Base-by-base conservation (phyloP, 768 basidiomycete species). In the Mycena vulgaris region DNA sequence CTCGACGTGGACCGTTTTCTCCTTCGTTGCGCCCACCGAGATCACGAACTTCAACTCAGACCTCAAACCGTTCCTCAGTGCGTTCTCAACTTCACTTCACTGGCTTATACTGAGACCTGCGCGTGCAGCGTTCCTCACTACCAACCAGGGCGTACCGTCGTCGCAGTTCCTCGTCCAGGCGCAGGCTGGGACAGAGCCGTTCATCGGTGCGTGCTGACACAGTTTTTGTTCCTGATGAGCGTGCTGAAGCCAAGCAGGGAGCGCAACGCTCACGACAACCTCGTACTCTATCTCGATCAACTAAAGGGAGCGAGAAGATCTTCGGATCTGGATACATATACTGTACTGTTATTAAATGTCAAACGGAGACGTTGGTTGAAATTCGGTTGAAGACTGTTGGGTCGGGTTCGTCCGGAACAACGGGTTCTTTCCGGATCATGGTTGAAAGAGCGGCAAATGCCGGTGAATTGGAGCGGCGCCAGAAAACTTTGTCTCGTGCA, bases 161-260 rank as follows among this genome's bases (percentile, higher is more conserved):
- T 78, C 73, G 33, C 77, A 81, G 37, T 80, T 77, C 72, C 66
- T 82, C 25, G 81, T 82, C 9, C 81, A 82, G 64, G 79, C 80
- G 2, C 81, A 82, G 63, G 77, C 79, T 27, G 81, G 81, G 51
- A 81, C 81, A 1, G 81, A 82, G 66, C 79, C 80, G 13, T 82
- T 82, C 63, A 66, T 78, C 56, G 79, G 80, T 80, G 21, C 59
- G 74, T 67, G 27, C 27, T 19, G 23, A n/a, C n/a, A n/a, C n/a
- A n/a, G n/a, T 48, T 45, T 45, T 14, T 9, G 5, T 5, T 45
- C 42, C 17, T 11, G 45, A n/a, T n/a, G 17, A n/a, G n/a, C 56
- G 19, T 1, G 8, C 28, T 57, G n/a, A 51, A 66, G 28, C 33
- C 42, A 63, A 7, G 6, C 48, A n/a, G 80, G 80, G 27, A 79